Evolutionary conservation across 164 flowering plant species (phyloP).

Genomic region (Vitis riparia): DNA sequence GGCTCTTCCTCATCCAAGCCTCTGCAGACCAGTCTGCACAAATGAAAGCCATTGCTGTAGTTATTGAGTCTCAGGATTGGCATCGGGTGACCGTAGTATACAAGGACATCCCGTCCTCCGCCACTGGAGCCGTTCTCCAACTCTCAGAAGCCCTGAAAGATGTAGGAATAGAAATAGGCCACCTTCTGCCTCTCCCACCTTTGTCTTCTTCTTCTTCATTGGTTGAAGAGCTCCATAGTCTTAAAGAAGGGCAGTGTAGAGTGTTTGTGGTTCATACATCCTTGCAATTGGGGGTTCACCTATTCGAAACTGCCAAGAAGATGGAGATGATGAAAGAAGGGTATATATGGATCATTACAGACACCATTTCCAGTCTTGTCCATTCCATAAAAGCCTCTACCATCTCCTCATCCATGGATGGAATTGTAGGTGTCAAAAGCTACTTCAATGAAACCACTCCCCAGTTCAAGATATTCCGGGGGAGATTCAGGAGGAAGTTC

Average conservation of each 20-base stretch:
- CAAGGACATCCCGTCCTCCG: conserved; percentile 20
- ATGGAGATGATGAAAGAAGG: conserved; percentile 36
- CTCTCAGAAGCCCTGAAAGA: conserved; percentile 23
- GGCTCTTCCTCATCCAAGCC: no score
- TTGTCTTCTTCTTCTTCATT: conserved; percentile 5
- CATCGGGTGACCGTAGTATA: conserved; percentile 26
- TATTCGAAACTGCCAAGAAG: conserved; percentile 28
- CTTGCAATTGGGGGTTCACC: conserved; percentile 9
- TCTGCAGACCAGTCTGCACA: no score
- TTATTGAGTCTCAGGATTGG: conserved; percentile 28
- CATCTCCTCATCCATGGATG: conserved; percentile 34
- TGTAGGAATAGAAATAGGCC: conserved; percentile 13
- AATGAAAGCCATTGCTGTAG: no score
- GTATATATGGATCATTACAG: conserved; percentile 38
- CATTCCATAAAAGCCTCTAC: conserved; percentile 19
- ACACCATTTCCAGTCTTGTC: conserved; percentile 17
- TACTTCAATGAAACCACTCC: conserved; percentile 11
- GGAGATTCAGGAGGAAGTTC: conserved; percentile 19
- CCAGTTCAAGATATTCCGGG: conserved; percentile 9
- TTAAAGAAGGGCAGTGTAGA: conserved; percentile 20
- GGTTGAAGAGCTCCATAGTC: conserved; percentile 22
- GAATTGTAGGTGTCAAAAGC: conserved; percentile 28
- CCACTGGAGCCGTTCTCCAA: conserved; percentile 13
- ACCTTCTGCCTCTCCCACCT: conserved; percentile 16
- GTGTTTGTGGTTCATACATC: conserved; percentile 36